phyloP scores from a whole-genome alignment of 202 grass and related monocot genomes.

The Eragrostis tef region DNA sequence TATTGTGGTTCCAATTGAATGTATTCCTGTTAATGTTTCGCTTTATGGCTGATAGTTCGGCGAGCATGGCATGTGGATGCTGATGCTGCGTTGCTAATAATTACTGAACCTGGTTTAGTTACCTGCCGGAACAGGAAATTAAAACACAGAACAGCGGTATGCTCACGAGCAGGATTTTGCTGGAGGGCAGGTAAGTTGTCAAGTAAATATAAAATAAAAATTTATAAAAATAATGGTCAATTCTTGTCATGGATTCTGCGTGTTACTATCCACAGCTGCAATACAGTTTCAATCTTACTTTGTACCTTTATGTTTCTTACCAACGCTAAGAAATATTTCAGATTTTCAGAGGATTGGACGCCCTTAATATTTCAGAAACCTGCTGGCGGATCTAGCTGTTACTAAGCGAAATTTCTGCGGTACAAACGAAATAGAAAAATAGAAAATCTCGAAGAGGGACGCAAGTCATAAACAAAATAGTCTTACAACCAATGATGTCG shows the following conservation, averaged over 20 bases:
- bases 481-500: background rate
- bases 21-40: background rate
- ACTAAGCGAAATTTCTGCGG: too few species aligned
- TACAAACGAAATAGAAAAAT: background rate
- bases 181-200: background rate
- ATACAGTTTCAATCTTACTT: background rate
- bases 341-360: background rate
- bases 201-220: background rate
- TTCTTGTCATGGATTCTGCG: background rate
- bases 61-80: background rate
- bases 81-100: background rate
- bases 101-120: background rate
- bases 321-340: background rate
- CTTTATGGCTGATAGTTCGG: background rate
- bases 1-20: background rate
- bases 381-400: too few species aligned
- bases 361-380: background rate
- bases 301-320: background rate
- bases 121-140: background rate
- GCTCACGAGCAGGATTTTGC: background rate
- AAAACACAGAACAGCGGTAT: background rate
- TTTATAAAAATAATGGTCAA: background rate
- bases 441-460: background rate
- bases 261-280: background rate
- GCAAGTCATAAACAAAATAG: background rate